Percentiles rank a stretch among this genome's conserved stretches.
phyloP scores from a whole-genome alignment of 78 protist species.

The Creolimax fragrantissima region DNA sequence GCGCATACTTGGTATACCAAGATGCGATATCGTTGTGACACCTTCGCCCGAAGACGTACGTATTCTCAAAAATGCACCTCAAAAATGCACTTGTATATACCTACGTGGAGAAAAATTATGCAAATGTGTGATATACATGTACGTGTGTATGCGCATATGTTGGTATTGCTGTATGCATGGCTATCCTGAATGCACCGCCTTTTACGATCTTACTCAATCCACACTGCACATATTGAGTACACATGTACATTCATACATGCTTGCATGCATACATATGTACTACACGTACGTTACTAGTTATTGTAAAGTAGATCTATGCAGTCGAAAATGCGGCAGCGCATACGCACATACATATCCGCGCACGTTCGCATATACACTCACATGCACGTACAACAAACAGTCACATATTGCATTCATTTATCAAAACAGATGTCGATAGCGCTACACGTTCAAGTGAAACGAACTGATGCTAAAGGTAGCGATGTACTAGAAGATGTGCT shows the following conservation, averaged over 20 bases:
- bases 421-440: not conserved
- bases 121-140: not conserved
- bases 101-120: not conserved
- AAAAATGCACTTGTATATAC: not conserved
- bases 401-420: not conserved
- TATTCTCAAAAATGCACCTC: not conserved
- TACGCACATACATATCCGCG: not conserved
- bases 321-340: not conserved
- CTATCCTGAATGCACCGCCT: not conserved
- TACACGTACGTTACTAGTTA: not conserved
- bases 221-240: not conserved
- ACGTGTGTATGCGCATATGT: not conserved
- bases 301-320: not conserved
- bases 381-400: not conserved
- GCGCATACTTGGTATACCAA: too few species aligned
- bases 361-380: not conserved
- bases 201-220: not conserved
- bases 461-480: too few species aligned
- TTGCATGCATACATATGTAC: not conserved
- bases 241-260: not conserved
- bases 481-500: too few species aligned
- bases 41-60: too few species aligned
- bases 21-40: too few species aligned
- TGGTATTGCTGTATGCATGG: not conserved
- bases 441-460: not conserved